Base-by-base conservation (phyloP, 257 asterid genomes). In the Lantana camara region DNA sequence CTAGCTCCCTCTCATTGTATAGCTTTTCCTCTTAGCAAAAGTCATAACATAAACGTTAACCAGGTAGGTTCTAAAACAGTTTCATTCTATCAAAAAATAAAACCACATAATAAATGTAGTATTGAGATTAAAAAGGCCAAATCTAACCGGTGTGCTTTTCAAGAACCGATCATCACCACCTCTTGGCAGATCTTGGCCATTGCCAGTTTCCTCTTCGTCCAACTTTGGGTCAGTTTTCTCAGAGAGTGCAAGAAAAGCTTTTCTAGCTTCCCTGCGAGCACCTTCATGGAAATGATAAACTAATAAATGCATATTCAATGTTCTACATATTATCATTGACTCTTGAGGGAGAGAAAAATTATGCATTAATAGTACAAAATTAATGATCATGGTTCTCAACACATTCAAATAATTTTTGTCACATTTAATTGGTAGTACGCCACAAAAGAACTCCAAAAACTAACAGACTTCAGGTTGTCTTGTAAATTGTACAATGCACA, bases 251-350 rank as follows among this genome's bases (percentile, higher is more conserved):
- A 93, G 76, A 72, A 92, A 85, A 69, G 91, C 86, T 82, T 85
- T 93, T 68, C 94, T 79, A 47, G 94, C 96, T 79, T 90, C 87
- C 74, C 95, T 79, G 48, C 85, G 85, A 69, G 79, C 82, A 87
- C 78, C 99, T 93, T 74, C 76, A 73, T 54, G 34, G 41, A 73
- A 60, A 60, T 49, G 38, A 63, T 67, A 74, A 66, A 64, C 47
- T 37, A 58, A 63, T 64, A 66, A 66, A 49, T 27, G 53, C 55
- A 64, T 55, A 46, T 62, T 67, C 62, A 63, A 19, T 5, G n/a
- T n/a, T n/a, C n/a, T n/a, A n/a, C n/a, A n/a, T n/a, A n/a, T n/a
- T n/a, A n/a, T n/a, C n/a, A n/a, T n/a, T n/a, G n/a, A n/a, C n/a
- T n/a, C n/a, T n/a, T n/a, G n/a, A n/a, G n/a, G n/a, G n/a, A n/a